A percentile compares a stretch with the other conserved stretches of the same genome.
These are phyloP conservation scores for Arabis alpina DNA, from an alignment of 345 rosid species.

Conservation along the genomic window DNA sequence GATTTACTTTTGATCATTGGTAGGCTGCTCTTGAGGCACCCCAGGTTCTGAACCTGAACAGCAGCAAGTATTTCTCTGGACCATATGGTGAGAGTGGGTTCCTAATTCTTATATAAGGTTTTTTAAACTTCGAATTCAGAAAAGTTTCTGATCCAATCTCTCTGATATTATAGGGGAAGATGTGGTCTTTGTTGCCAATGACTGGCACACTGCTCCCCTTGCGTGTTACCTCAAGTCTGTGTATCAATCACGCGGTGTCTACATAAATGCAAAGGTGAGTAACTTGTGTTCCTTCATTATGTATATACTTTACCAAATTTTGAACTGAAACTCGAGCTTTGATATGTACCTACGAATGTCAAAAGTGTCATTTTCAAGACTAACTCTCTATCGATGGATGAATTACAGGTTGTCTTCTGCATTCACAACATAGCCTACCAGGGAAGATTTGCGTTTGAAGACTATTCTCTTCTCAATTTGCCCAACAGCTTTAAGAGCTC, in stretches of 20 bases:
- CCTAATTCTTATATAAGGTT: background rate
- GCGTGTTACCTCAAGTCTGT: constrained; percentile 79
- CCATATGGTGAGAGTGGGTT: constrained; percentile 67
- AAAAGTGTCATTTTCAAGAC: no score
- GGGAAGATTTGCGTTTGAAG: constrained; percentile 73
- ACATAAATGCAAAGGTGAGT: constrained; percentile 75
- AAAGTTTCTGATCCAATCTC: background rate
- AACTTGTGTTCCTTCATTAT: constrained; percentile 9
- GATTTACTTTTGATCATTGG: constrained; percentile 20
- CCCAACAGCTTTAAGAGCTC: constrained; percentile 75
- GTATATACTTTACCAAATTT: background rate
- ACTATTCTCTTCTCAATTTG: constrained; percentile 74
- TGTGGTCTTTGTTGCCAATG: constrained; percentile 81
- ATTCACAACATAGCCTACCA: constrained; percentile 98
- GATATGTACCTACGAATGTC: background rate
- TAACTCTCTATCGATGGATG: constrained; percentile 23
- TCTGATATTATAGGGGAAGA: constrained; percentile 67
- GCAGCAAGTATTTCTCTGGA: constrained; percentile 68
- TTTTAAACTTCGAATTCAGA: background rate
- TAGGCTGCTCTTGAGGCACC: constrained; percentile 98
- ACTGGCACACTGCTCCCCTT: constrained; percentile 95
- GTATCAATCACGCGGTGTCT: constrained; percentile 73
- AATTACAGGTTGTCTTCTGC: constrained; percentile 77
- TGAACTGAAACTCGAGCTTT: constrained; percentile 12
- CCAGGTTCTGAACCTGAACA: constrained; percentile 68